These are phyloP conservation scores for Lecanoromycetidae sp. DNA, from an alignment of 2,329 filamentous ascomycete species.

Conservation along the genomic window DNA sequence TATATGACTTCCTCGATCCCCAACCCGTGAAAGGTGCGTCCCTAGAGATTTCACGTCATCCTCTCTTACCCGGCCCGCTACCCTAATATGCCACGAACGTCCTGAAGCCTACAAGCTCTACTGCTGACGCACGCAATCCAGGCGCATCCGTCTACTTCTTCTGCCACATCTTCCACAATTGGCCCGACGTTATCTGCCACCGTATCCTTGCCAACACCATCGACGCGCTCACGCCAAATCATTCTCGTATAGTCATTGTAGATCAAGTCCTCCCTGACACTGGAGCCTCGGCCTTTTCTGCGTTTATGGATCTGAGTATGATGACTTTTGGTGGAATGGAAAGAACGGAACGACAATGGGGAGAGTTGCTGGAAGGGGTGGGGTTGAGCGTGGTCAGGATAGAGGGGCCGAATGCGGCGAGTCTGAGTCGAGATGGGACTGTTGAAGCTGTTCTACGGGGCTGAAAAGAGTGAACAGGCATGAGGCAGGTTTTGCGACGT, in stretches of 20 bases:
- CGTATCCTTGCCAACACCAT: constrained; percentile 24
- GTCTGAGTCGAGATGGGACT: too few species aligned
- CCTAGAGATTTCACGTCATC: too few species aligned
- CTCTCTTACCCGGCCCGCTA: constrained; percentile 3
- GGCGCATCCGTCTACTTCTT: constrained; percentile 30
- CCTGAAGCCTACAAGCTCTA: not conserved
- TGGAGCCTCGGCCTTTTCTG: constrained; percentile 13
- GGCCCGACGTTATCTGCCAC: constrained; percentile 25
- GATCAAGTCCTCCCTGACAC: constrained; percentile 19
- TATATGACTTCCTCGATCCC: constrained; percentile 25
- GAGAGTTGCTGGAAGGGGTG: constrained; percentile 1
- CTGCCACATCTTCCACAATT: constrained; percentile 30
- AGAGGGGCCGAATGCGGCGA: too few species aligned
- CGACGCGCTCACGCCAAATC: constrained; percentile 21
- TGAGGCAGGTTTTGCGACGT: too few species aligned
- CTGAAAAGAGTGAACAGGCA: too few species aligned
- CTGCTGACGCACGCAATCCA: constrained; percentile 12
- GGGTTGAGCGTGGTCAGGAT: too few species aligned
- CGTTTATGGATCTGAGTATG: constrained; percentile 20
- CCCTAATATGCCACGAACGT: not conserved
- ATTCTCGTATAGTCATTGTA: constrained; percentile 22
- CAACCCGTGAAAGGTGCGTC: constrained; percentile 25
- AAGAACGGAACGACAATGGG: constrained; percentile 15
- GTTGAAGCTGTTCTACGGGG: too few species aligned
- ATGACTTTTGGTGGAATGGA: constrained; percentile 22